These are phyloP conservation scores for Gymnopilus junonius DNA, from an alignment of 768 basidiomycete genomes.

Conservation along the genomic window DNA sequence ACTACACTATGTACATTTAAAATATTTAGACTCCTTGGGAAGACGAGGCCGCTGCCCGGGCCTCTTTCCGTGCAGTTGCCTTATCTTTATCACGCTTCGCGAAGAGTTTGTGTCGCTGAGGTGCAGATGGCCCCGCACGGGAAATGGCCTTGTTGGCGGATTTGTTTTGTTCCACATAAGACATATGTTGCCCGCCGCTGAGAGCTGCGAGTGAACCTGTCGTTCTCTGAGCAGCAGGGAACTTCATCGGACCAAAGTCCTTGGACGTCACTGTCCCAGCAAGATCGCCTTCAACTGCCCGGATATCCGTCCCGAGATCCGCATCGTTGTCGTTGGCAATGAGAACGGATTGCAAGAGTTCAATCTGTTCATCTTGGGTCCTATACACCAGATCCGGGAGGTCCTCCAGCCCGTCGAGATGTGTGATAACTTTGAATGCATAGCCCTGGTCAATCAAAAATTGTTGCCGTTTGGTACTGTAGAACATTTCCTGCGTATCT, in stretches of 20 bases:
- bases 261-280: slow-evolving; percentile 87
- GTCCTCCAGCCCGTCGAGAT: slow-evolving; percentile 88
- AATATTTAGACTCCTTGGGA: neutral
- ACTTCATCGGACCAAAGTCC: slow-evolving; percentile 79
- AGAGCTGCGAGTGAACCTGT: slow-evolving; percentile 83
- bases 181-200: slow-evolving; percentile 91
- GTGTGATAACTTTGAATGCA: slow-evolving; percentile 99
- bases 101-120: slow-evolving; percentile 78
- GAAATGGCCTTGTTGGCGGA: slow-evolving; percentile 85
- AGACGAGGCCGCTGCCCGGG: slow-evolving; percentile 21
- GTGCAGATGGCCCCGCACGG: slow-evolving; percentile 39
- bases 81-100: slow-evolving; percentile 82
- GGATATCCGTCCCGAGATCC: slow-evolving; percentile 84
- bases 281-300: slow-evolving; percentile 82
- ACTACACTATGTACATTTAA: neutral
- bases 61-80: slow-evolving; percentile 55
- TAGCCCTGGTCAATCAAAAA: slow-evolving; percentile 99
- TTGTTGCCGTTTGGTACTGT: slow-evolving; percentile 98
- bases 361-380: slow-evolving; percentile 92
- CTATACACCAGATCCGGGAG: slow-evolving; percentile 91
- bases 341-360: slow-evolving; percentile 91
- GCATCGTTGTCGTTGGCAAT: slow-evolving; percentile 90
- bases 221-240: slow-evolving; percentile 74
- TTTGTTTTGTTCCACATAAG: slow-evolving; percentile 91
- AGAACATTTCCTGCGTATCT: slow-evolving; percentile 99